Evolutionary conservation across 306 rosid species (phyloP), one percentile per base, ranked within the genome.

Genomic region (Abrus pulchellus): DNA sequence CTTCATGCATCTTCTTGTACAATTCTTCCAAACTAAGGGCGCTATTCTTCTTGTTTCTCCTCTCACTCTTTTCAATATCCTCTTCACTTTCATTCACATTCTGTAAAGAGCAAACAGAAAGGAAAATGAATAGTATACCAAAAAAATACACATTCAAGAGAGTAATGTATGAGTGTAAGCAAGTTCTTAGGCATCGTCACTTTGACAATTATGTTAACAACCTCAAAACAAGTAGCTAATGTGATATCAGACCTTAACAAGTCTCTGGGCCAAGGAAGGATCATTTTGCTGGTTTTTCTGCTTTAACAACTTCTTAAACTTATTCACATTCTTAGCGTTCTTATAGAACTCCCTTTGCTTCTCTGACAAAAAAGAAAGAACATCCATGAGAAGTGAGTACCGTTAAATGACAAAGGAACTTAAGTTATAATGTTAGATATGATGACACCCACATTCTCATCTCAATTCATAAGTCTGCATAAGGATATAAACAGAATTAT

Each of bases 291-390:
- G 88, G 80, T 76, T 86, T 50, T 83, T 84, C 59, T 83, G 87
- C 79, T 89, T 94, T 34, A 89, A 41, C 63, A 87, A 83, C 86
- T 88, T 92, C 90, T 82, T 89, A 66, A 75, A 94, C 93, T 94
- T 94, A 33, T 84, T 88, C 74, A 94, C 91, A 36, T 82, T 80
- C 78, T 90, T 92, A n/a, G 94, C 96, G 85, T 94, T 92, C 82
- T 87, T 87, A 65, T 89, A 83, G 66, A 94, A 84, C 87, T 92
- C 98, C 60, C 85, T 88, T 40, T 92, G 90, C 80, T 89, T 92
- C 78, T 94, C 97, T 94, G 91, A 73, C 66, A 83, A 57, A 36
- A 64, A 38, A 38, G 20, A 84, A 67, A 77, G 50, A 59, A 75
- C 76, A 80, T 13, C 79, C 65, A 34, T 74, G 66, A 70, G 14